Base-by-base conservation (phyloP, 2,329 filamentous ascomycete species). In the Fusarium vanettenii region DNA sequence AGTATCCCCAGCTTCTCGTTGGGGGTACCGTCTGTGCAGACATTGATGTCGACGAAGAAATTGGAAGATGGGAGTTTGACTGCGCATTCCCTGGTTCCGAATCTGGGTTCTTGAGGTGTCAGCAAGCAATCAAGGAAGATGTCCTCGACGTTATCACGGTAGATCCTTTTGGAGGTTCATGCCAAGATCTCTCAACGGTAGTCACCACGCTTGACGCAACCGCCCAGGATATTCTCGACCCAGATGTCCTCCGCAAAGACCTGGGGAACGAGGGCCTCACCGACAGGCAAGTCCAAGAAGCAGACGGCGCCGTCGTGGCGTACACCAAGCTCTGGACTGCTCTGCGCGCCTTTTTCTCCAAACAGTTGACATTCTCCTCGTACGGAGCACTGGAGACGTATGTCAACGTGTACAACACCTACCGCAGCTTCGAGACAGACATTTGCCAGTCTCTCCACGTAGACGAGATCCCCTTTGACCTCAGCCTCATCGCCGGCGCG, bases 161-260 rank as follows among this genome's bases (percentile, higher is more conserved):
- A 2, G 82, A 84, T 33, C 81, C 82, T 0, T 82, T 85, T 31
- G 81, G 76, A 9, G 82, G 81, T 5, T 77, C 80, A 0, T 85
- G 83, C 59, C 82, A 81, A 0, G 79, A 82, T 22, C 57, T 84
- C 18, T 78, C 81, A 0, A 82, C 81, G 7, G 79, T 84, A 6
- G 75, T 83, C 29, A 81, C 81, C 13, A 82, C 81, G 0, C 79
- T 84, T 20, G 76, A 77, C 20, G 66, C 69, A 6, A 77, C 76
- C 1, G 80, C 73, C 0, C 69, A 78, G 11, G 80, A 83, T n/a
- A 74, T 82, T 7, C 60, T 84, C n/a, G 76, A 74, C 11, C 55
- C 64, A 7, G 72, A 73, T 0, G 72, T 79, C 0, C 73, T 84
- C 27, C 75, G 72, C 6, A 68, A 71, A 3, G 80, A 77, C 16